These are phyloP conservation scores for Spathaspora sp. DNA, from an alignment of 805 yeast genomes.

Conservation along the genomic window DNA sequence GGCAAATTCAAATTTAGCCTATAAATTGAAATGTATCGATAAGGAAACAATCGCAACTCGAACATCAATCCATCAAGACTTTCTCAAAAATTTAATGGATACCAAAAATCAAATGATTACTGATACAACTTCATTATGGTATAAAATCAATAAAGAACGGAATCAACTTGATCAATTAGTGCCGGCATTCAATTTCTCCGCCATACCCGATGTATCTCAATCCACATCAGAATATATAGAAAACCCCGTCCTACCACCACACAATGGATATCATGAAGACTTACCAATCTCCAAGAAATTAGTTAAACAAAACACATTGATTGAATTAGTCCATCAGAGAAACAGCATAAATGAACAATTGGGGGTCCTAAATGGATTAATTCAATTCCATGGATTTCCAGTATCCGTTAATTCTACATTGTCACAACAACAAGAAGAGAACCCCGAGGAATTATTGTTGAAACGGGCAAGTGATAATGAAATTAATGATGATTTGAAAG, in stretches of 20 bases:
- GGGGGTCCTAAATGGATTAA: constrained; percentile 64
- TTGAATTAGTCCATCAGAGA: constrained; percentile 58
- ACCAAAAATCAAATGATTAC: constrained; percentile 60
- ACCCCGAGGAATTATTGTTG: constrained; percentile 37
- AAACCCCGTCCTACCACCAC: constrained; percentile 12
- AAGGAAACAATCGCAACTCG: constrained; percentile 78
- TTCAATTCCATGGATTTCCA: constrained; percentile 73
- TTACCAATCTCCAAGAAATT: constrained; percentile 28
- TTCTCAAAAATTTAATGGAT: constrained; percentile 63
- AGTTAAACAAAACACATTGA: constrained; percentile 31
- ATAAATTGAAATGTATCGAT: constrained; percentile 72
- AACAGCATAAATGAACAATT: constrained; percentile 66
- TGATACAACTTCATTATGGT: constrained; percentile 83
- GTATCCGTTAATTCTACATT: constrained; percentile 55
- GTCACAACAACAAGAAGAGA: constrained; percentile 16
- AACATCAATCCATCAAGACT: constrained; percentile 81
- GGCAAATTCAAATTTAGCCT: constrained; percentile 42
- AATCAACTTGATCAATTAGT: constrained; percentile 70
- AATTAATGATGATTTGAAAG: constrained; percentile 64
- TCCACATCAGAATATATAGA: constrained; percentile 9
- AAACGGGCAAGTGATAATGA: constrained; percentile 68
- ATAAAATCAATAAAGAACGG: constrained; percentile 85
- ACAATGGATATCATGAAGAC: constrained; percentile 1
- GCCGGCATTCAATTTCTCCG: constrained; percentile 47
- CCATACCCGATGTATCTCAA: constrained; percentile 28